A percentile compares a stretch with the other conserved stretches of the same genome.
Conservation (phyloP, 352 stramenopile species). For the Pythium aquatile region DNA sequence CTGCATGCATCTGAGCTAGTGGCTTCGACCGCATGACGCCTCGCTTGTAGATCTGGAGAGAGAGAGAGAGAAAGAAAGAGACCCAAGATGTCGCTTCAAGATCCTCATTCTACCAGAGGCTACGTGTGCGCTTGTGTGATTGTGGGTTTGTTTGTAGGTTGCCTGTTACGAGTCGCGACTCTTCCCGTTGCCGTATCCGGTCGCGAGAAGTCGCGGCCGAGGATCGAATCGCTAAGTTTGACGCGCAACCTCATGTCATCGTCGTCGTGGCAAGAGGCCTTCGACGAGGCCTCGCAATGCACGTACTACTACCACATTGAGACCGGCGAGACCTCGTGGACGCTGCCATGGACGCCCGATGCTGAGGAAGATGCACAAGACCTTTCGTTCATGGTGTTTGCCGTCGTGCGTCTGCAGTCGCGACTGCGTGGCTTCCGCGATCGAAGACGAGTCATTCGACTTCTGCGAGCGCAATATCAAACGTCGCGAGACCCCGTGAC, state of each 20-base stretch:
- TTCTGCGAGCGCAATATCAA: conserved; percentile 41
- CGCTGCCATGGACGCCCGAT: conserved; percentile 24
- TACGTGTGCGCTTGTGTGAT: too few species aligned
- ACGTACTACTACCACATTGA: conserved; percentile 69
- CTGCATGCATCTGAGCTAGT: neutral
- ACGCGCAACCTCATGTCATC: neutral
- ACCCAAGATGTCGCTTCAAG: too few species aligned
- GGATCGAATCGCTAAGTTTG: neutral
- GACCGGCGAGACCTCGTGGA: conserved; percentile 72
- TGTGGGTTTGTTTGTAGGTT: neutral
- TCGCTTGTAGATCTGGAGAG: neutral
- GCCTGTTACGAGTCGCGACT: neutral
- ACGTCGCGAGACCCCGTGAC: conserved; percentile 36
- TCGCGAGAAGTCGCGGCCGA: neutral
- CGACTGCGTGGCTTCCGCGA: conserved; percentile 38
- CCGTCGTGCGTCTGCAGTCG: conserved; percentile 49
- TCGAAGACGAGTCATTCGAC: conserved; percentile 29
- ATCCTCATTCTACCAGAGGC: too few species aligned
- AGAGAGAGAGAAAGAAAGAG: neutral
- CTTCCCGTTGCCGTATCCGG: neutral
- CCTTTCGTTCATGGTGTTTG: conserved; percentile 44
- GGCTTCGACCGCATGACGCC: neutral
- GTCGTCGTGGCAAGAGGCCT: conserved; percentile 49
- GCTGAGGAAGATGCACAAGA: conserved; percentile 25
- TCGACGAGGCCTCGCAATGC: conserved; percentile 66